Percentiles rank a stretch among this genome's conserved stretches.
Evolutionary conservation across 23 red algal species (phyloP).

Genomic region (Rhodosorus marinus): DNA sequence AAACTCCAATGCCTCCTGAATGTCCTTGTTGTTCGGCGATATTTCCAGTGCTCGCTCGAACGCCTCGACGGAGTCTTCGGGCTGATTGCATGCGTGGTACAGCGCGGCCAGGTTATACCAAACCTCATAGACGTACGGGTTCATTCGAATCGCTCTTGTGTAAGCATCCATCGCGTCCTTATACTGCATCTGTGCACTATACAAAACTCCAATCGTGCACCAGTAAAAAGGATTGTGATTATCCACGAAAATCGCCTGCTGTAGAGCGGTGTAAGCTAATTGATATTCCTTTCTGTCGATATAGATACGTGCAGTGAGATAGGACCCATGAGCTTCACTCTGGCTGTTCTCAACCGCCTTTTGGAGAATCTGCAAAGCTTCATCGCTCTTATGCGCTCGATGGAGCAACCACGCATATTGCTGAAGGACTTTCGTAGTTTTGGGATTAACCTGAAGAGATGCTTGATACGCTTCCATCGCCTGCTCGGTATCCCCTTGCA

Average conservation of each 20-base stretch:
- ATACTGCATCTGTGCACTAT: constrained; percentile 80
- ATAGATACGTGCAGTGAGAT: constrained; percentile 18
- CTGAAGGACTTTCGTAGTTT: constrained; percentile 65
- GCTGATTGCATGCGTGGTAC: constrained; percentile 31
- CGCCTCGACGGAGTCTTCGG: constrained; percentile 24
- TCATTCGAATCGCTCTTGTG: constrained; percentile 62
- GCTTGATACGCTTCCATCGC: constrained; percentile 53
- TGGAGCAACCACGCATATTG: constrained; percentile 68
- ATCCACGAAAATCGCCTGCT: constrained; percentile 38
- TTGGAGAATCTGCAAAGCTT: constrained; percentile 4
- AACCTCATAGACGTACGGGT: constrained; percentile 22
- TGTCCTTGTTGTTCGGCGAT: constrained; percentile 20
- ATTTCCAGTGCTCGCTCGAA: constrained; percentile 15
- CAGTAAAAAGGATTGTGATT: constrained; percentile 37
- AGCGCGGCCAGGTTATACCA: constrained; percentile 56
- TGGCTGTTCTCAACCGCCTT: too few relatives aligned
- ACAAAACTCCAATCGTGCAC: constrained; percentile 70
- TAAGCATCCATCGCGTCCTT: constrained; percentile 91
- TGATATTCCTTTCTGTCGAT: constrained; percentile 34
- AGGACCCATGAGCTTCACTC: constrained; percentile 3
- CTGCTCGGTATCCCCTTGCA: constrained; percentile 15
- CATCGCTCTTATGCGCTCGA: background rate
- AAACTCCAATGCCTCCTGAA: too few relatives aligned
- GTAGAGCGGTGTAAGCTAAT: constrained; percentile 41
- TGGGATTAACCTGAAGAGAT: constrained; percentile 72